phyloP scores from a whole-genome alignment of 2,329 filamentous ascomycete species.

The Zelopaecilomyces penicillatus region DNA sequence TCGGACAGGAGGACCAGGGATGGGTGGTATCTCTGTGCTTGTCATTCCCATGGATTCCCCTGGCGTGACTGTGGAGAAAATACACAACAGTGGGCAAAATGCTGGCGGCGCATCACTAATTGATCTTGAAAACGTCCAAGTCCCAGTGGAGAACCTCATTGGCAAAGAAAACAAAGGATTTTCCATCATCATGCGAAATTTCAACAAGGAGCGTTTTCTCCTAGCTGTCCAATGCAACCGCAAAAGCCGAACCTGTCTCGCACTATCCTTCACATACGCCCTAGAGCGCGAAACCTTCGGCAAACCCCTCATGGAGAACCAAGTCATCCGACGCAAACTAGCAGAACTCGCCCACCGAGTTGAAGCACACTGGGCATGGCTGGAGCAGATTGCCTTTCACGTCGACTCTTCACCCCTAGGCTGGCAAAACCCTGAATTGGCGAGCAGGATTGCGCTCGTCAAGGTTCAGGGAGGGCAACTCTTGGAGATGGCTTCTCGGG shows the following conservation, averaged over 20 bases:
- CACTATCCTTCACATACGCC: conserved; percentile 44
- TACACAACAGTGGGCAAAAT: conserved; percentile 59
- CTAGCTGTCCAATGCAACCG: conserved; percentile 49
- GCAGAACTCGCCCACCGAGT: conserved; percentile 50
- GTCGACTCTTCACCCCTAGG: conserved; percentile 25
- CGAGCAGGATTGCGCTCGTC: conserved; percentile 21
- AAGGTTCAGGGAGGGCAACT: conserved; percentile 43
- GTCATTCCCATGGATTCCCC: conserved; percentile 43
- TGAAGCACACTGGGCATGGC: conserved; percentile 53
- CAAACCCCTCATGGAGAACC: conserved; percentile 46
- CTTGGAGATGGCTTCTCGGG: conserved; percentile 40
- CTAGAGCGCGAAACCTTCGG: conserved; percentile 49
- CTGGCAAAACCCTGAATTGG: conserved; percentile 24
- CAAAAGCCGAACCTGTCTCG: conserved; percentile 47
- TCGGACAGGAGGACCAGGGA: conserved; percentile 47
- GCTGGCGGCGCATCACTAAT: conserved; percentile 53
- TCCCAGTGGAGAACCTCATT: conserved; percentile 34
- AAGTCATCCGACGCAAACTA: conserved; percentile 52
- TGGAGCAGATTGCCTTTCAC: conserved; percentile 53
- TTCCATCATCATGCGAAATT: conserved; percentile 47
- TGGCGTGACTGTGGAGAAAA: conserved; percentile 43
- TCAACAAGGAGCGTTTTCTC: conserved; percentile 51
- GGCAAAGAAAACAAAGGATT: conserved; percentile 49
- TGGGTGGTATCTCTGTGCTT: conserved; percentile 46
- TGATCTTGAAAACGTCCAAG: conserved; percentile 45